Conservation (phyloP, 805 yeast genomes). For the Metschnikowia chrysomelidarum region DNA sequence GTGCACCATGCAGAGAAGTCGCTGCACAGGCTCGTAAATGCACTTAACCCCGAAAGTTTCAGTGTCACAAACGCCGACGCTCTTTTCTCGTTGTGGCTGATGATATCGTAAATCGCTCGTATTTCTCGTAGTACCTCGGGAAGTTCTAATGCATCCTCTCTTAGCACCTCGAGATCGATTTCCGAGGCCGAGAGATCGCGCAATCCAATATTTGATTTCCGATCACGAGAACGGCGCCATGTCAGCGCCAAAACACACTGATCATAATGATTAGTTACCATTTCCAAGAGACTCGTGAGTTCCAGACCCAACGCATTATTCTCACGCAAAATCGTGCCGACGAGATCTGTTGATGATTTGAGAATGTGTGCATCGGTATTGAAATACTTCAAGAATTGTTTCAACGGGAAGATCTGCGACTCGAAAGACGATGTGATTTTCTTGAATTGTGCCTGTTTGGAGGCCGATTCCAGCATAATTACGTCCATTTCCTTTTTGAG, state of each 20-base stretch:
- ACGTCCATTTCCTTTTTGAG: constrained; percentile 2
- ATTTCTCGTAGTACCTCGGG: constrained; percentile 48
- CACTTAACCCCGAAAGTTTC: constrained; percentile 17
- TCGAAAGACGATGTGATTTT: constrained; percentile 16
- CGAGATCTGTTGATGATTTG: constrained; percentile 6
- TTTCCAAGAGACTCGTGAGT: constrained; percentile 63
- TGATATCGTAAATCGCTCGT: constrained; percentile 31
- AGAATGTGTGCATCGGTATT: constrained; percentile 1
- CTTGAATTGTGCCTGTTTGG: constrained; percentile 16
- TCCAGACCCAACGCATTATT: constrained; percentile 59
- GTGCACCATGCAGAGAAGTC: constrained; percentile 20
- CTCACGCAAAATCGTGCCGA: constrained; percentile 23
- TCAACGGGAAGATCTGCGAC: constrained; percentile 12
- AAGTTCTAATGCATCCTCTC: constrained; percentile 54
- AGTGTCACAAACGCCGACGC: constrained; percentile 23
- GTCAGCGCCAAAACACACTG: constrained; percentile 55
- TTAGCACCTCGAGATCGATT: constrained; percentile 44
- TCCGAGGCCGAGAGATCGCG: no score
- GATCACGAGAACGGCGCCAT: no score
- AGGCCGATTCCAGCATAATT: constrained; percentile 4
- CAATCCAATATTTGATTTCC: no score
- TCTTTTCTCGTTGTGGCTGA: constrained; percentile 34
- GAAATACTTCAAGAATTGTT: constrained; percentile 6
- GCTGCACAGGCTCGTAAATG: constrained; percentile 16
- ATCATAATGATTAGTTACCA: constrained; percentile 80